Conservation (phyloP, 495 filamentous ascomycete genomes). For the Cercophora scortea region DNA sequence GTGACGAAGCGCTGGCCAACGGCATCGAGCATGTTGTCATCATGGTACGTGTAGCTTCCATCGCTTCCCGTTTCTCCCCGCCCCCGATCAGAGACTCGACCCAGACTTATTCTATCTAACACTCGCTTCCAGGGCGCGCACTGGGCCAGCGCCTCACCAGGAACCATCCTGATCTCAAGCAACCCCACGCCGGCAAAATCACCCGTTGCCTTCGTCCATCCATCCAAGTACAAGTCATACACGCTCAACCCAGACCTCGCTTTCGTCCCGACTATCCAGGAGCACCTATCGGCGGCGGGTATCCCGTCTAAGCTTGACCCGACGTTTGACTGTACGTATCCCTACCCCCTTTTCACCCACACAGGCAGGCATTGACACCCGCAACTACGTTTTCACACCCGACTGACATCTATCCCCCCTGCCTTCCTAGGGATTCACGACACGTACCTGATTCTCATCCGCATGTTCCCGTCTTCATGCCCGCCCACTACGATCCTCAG, state of each 20-base stretch:
- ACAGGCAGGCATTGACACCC: no score
- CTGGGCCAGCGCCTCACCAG: conserved; percentile 44
- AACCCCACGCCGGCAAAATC: conserved; percentile 49
- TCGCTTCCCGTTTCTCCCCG: background rate
- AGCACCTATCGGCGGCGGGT: conserved; percentile 35
- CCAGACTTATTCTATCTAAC: background rate
- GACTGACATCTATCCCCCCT: no score
- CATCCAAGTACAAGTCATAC: conserved; percentile 50
- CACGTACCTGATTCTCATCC: conserved; percentile 53
- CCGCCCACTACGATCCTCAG: conserved; percentile 52
- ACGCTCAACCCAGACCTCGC: conserved; percentile 45
- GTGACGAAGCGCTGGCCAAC: conserved; percentile 47
- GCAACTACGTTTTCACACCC: no score
- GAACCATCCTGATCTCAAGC: conserved; percentile 43
- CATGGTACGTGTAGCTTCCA: conserved; percentile 38
- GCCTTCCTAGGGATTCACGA: conserved; percentile 57
- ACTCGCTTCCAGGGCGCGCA: conserved; percentile 44
- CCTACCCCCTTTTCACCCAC: no score
- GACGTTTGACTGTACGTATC: background rate
- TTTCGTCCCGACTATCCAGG: conserved; percentile 36
- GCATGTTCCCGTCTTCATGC: conserved; percentile 51
- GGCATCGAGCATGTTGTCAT: conserved; percentile 53
- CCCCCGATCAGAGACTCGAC: no score
- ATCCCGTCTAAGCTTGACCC: conserved; percentile 41
- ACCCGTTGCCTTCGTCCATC: conserved; percentile 52